Evolutionary conservation across 163 green algal genomes (phyloP), one percentile per base, ranked within the genome.

Genomic region (Prototheca wickerhamii): DNA sequence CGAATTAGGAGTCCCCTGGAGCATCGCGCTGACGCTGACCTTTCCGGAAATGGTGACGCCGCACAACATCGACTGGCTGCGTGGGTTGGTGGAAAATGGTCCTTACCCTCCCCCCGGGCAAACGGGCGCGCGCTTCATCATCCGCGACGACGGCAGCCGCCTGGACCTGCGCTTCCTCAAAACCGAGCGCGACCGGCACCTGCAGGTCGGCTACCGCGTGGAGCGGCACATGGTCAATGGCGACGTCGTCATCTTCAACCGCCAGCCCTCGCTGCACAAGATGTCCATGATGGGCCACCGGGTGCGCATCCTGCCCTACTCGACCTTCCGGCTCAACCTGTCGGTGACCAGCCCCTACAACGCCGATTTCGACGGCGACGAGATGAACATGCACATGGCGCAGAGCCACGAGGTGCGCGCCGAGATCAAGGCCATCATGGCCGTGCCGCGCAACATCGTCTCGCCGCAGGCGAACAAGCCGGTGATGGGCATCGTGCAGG

Each of bases 311-410:
- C 76, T 96, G 75, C 88, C 89, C 26, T 98, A 94, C 80, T 95
- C 85, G 43, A 99, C 94, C 21, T 98, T 99, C 80, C 81, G 91
- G 20, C 79, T 98, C 40, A 98, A 97, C 76, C 81, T 97, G 37
- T 89, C 80, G 6, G 94, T 99, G 50, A 98, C 93, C 3, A 91
- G 86, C 46, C 94, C 94, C 26, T 99, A 99, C 89, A 99, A 99
- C 78, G 94, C 94, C 58, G 94, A 99, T 72, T 99, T 99, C 80
- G 94, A 99, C 68, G 94, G 94, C n/a, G 94, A 99, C 73, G 94
- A 99, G 81, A 99, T 99, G 94, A 99, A 99, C 88, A 98, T 99
- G 93, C 94, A 99, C 81, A 83, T 98, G 42, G 87, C 86, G 37
- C 84, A 95, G 83, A 82, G 59, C 44, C 89, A 90, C 30, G 92